phyloP scores from a whole-genome alignment of 495 filamentous ascomycete species.

The Lasiosphaeris hirsuta region DNA sequence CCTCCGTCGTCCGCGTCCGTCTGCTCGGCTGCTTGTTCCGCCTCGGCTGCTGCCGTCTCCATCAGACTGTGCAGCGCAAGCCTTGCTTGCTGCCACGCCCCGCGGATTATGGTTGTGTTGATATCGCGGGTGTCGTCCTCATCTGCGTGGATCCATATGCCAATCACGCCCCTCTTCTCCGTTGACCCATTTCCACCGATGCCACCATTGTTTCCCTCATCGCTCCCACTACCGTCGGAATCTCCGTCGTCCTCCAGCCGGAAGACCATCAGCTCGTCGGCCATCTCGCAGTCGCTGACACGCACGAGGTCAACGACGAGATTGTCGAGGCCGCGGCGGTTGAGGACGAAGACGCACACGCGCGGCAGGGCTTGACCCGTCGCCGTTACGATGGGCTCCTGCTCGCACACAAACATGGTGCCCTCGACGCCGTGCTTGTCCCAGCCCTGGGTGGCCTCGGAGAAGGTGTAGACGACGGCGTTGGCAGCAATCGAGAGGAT shows the following conservation, averaged over 20 bases:
- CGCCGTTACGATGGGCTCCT: slow-evolving; percentile 36
- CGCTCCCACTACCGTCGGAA: slow-evolving; percentile 13
- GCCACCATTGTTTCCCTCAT: slow-evolving; percentile 29
- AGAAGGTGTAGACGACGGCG: slow-evolving; percentile 75
- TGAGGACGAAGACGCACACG: slow-evolving; percentile 44
- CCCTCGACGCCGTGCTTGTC: slow-evolving; percentile 77
- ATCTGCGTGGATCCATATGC: slow-evolving; percentile 48
- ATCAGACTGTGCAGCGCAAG: slow-evolving; percentile 19
- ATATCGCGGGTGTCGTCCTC: slow-evolving; percentile 39
- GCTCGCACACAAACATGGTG: slow-evolving; percentile 74
- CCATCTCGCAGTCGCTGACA: slow-evolving; percentile 41
- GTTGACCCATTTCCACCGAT: background rate
- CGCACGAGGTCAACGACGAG: slow-evolving; percentile 37
- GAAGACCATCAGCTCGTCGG: slow-evolving; percentile 41
- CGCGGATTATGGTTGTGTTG: slow-evolving; percentile 34
- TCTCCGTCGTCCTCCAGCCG: slow-evolving; percentile 32
- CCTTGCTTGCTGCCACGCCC: slow-evolving; percentile 38
- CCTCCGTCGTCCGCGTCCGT: slow-evolving; percentile 9
- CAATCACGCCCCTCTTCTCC: slow-evolving; percentile 31
- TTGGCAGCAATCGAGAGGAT: slow-evolving; percentile 76
- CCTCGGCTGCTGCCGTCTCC: slow-evolving; percentile 6
- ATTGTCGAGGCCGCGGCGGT: slow-evolving; percentile 45
- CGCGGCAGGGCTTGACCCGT: slow-evolving; percentile 25
- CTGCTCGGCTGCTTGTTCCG: slow-evolving; percentile 10
- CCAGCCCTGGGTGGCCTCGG: slow-evolving; percentile 59